Evolutionary conservation across 1,284 basidiomycete genomes (phyloP).

Genomic region (Ceratobasidium papillatum): DNA sequence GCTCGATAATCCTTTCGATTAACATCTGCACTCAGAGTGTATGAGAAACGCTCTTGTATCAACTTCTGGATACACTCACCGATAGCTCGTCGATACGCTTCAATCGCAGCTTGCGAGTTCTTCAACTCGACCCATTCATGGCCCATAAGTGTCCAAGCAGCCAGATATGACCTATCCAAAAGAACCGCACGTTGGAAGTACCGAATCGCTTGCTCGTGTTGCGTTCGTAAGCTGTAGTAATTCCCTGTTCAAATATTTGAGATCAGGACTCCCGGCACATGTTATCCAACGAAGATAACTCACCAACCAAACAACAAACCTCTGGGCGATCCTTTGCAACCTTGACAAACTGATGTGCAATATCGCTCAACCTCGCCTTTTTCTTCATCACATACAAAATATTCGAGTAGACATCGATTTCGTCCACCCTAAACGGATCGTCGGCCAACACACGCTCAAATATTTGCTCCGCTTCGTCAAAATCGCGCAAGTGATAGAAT

Average conservation of each 20-base stretch:
- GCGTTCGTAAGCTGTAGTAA: conserved; percentile 91
- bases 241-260: conserved; percentile 74
- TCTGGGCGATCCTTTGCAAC: conserved; percentile 92
- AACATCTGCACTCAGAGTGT: conserved; percentile 65
- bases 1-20: conserved; percentile 97
- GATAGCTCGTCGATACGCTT: conserved; percentile 94
- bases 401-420: conserved; percentile 96
- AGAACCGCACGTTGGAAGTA: conserved; percentile 95
- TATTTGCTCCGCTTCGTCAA: conserved; percentile 80
- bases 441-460: conserved; percentile 82
- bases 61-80: conserved; percentile 62
- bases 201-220: conserved; percentile 95
- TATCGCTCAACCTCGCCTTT: conserved; percentile 83
- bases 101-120: conserved; percentile 98
- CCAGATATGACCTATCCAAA: conserved; percentile 92
- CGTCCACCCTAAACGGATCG: conserved; percentile 92
- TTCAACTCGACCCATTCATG: conserved; percentile 99
- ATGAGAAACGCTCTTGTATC: neutral
- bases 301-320: conserved; percentile 93
- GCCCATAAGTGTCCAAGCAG: conserved; percentile 99
- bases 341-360: conserved; percentile 90
- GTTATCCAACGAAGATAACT: conserved; percentile 1
- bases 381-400: conserved; percentile 96
- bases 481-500: conserved; percentile 92
- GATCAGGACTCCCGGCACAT: conserved; percentile 18